These are phyloP conservation scores for Saturnispora halmiae DNA, from an alignment of 805 yeast genomes.

Conservation along the genomic window DNA sequence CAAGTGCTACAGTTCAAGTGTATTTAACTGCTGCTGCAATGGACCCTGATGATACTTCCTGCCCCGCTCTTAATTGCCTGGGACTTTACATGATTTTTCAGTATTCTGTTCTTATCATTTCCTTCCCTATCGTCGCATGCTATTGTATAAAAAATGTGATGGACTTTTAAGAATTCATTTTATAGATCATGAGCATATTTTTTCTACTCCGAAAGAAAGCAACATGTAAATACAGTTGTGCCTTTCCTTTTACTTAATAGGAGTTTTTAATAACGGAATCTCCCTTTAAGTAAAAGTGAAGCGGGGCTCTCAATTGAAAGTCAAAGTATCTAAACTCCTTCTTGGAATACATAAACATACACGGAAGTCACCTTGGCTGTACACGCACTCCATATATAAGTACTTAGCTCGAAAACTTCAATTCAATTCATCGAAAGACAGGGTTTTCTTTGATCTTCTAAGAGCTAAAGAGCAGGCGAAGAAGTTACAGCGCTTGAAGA, in stretches of 20 bases:
- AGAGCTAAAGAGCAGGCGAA: constrained; percentile 16
- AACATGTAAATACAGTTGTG: no score
- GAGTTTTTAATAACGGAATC: no score
- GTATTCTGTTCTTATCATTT: constrained; percentile 36
- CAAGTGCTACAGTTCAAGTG: constrained; percentile 52
- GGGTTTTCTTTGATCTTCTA: constrained; percentile 22
- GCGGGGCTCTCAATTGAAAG: no score
- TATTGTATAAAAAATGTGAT: constrained; percentile 29
- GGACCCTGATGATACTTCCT: constrained; percentile 37
- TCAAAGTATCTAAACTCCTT: no score
- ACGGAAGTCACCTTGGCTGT: constrained; percentile 17
- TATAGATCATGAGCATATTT: not conserved
- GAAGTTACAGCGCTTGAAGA: constrained; percentile 12
- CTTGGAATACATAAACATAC: no score
- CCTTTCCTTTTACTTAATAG: no score
- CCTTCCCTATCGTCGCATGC: constrained; percentile 44
- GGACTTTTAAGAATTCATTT: constrained; percentile 11
- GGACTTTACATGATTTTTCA: constrained; percentile 43
- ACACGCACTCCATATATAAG: constrained; percentile 5
- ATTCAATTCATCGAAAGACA: constrained; percentile 19
- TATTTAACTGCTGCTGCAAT: constrained; percentile 50
- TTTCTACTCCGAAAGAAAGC: not conserved
- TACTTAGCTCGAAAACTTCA: constrained; percentile 2
- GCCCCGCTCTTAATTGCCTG: constrained; percentile 45
- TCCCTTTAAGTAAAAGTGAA: not conserved